Conservation (phyloP, 148 eudicot genomes). For the Vaccinium vitisidaea region DNA sequence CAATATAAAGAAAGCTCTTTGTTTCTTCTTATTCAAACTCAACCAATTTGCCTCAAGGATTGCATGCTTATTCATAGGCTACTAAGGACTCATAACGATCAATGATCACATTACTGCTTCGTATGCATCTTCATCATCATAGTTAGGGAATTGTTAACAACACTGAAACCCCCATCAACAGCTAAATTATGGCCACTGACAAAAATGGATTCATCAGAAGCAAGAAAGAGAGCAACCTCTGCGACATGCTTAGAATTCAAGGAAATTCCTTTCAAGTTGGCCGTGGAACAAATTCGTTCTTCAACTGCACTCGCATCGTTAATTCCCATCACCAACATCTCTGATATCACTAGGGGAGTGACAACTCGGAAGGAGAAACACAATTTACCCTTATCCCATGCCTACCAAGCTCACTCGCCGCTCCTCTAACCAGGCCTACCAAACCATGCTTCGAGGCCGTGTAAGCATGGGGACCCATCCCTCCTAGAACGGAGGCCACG, state of each 20-base stretch:
- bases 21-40: too few relatives aligned
- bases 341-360: too few relatives aligned
- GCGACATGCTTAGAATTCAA: neutral
- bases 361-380: too few relatives aligned
- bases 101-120: neutral
- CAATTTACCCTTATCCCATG: too few relatives aligned
- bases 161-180: neutral
- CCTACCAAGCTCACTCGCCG: neutral
- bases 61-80: too few relatives aligned
- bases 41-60: too few relatives aligned
- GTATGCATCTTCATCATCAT: neutral
- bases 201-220: neutral
- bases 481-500: neutral
- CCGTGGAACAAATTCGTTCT: too few relatives aligned
- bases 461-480: neutral
- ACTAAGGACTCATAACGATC: neutral
- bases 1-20: too few relatives aligned
- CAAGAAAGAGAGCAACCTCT: too few relatives aligned
- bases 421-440: neutral
- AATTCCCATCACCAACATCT: too few relatives aligned
- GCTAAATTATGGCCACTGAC: neutral
- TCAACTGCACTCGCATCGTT: too few relatives aligned
- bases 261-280: neutral
- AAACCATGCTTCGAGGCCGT: constrained; percentile 1
- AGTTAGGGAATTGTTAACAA: neutral